Base-by-base conservation (phyloP, 257 asterid genomes). In the Echites panduratus region DNA sequence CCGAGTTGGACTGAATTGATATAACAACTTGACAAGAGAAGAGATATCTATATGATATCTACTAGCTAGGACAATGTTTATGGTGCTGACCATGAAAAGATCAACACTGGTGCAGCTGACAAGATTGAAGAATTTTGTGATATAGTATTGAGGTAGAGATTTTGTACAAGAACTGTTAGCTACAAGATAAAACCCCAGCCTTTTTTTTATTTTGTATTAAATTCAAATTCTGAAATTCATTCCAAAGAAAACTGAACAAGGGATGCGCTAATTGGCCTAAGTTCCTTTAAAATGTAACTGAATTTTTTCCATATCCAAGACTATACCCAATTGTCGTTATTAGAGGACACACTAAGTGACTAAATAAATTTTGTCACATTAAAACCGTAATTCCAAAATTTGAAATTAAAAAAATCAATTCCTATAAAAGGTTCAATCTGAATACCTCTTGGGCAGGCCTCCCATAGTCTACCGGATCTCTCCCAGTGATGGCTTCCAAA, bases 401-500 rank as follows among this genome's bases (percentile, higher is more conserved):
- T 19, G 14, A 1, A 16, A 35, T 35, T 43, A 1, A 35, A 16
- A 61, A 59, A 12, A 29, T 12, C 65, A 58, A 16, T 32, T 32
- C 19, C n/a, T 0, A 3, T 19, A 32, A 19, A 38, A 35, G 2
- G 68, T 63, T 63, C 27, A 3, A 63, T 57, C 3, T 63, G 27
- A 44, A 45, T 87, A 94, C 98, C 97, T 94, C 99, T 70, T 80
- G 92, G 70, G 97, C 83, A 70, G 98, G 93, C 62, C 99, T 96
- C 32, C 92, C 95, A 69, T 95, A 95, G 79, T 95, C 99, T 17
- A 95, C 99, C 0, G 97, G 99, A 85, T 95, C 99, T 82, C 99
- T 83, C 84, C 97, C 97, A 0, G 98, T 95, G 71, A 91, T 89
- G 65, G 98, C 87, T 87, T 94, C 99, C 67, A 94, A 75, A 65